Evolutionary conservation across 805 yeast genomes (phyloP).

Genomic region (Saccharomyces cerevisiae): DNA sequence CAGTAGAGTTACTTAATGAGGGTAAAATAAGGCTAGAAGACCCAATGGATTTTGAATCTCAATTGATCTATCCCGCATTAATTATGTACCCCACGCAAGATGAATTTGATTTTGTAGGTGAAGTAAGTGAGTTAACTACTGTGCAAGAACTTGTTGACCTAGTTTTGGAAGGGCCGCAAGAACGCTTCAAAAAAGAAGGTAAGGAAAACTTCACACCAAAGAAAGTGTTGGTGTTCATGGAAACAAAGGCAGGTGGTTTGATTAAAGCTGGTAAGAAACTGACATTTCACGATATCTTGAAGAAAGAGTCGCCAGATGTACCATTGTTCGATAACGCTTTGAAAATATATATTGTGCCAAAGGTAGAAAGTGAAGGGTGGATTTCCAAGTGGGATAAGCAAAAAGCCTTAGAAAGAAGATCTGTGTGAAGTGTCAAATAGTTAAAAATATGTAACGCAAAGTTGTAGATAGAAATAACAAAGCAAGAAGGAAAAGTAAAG

Average conservation of each 20-base stretch:
- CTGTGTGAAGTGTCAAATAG: background rate
- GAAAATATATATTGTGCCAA: constrained; percentile 74
- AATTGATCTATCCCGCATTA: constrained; percentile 72
- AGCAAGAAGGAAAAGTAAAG: background rate
- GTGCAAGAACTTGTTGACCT: constrained; percentile 54
- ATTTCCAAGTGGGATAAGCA: constrained; percentile 55
- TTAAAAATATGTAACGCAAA: background rate
- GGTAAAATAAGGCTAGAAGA: constrained; percentile 54
- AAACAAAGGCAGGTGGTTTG: constrained; percentile 74
- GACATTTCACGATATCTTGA: constrained; percentile 54
- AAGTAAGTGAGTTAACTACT: constrained; percentile 63
- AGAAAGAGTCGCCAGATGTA: constrained; percentile 52
- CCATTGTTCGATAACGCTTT: constrained; percentile 72
- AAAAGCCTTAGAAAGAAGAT: constrained; percentile 45
- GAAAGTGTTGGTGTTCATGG: constrained; percentile 68
- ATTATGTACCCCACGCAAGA: constrained; percentile 74
- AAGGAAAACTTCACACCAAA: constrained; percentile 52
- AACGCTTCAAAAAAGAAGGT: constrained; percentile 55
- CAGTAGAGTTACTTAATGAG: constrained; percentile 49
- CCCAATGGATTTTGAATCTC: constrained; percentile 61
- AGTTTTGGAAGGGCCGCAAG: constrained; percentile 57
- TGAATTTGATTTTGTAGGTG: constrained; percentile 75
- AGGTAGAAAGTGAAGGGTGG: constrained; percentile 58
- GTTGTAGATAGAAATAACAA: background rate
- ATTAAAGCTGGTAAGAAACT: constrained; percentile 77